Base-by-base conservation (phyloP, 768 basidiomycete genomes). In the Sarcomyxa edulis region DNA sequence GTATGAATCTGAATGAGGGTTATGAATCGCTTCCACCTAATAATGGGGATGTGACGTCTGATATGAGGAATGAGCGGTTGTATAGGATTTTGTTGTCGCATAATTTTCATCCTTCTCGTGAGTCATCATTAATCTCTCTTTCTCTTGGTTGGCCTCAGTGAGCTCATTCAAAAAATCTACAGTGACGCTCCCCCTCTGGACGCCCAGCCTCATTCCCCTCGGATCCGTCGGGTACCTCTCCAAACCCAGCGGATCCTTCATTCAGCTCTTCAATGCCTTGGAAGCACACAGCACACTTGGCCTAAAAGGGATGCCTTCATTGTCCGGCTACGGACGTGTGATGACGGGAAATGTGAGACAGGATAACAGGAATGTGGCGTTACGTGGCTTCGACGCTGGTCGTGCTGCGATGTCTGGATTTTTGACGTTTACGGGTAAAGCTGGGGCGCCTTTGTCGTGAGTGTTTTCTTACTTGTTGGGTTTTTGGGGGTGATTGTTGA, bases 141-240 rank as follows among this genome's bases (percentile, higher is more conserved):
- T 22, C 9, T 40, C 26, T 35, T 34, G 23, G 32, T 7, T 18
- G 37, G 7, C 14, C n/a, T n/a, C n/a, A n/a, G n/a, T n/a, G n/a
- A n/a, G n/a, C n/a, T n/a, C n/a, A n/a, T 35, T 27, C 18, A 21
- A n/a, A 3, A 16, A 28, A 11, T 19, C 16, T 29, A 8, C 24
- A 81, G 80, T 86, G 42, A 75, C 68, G 1, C 56, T 81, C 14
- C 81, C 87, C 6, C 59, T 89, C 6, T 92, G 87, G 87, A 68
- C 64, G 4, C 88, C 88, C 2, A 60, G 71, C 3, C 66, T 50
- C 4, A 72, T 90, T 1, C 54, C 68, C 9, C 59, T 89, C 2
- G 89, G 88, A 6, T 76, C 80, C 3, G 80, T 91, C 7, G 89
- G 89, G 3, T 92, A 84, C 53, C 60, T 89, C 16, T 67, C 65